A percentile compares a stretch with the other conserved stretches of the same genome.
These are phyloP conservation scores for Ophiocordyceps camponoti-floridani DNA, from an alignment of 2,329 filamentous ascomycete species.

Conservation along the genomic window DNA sequence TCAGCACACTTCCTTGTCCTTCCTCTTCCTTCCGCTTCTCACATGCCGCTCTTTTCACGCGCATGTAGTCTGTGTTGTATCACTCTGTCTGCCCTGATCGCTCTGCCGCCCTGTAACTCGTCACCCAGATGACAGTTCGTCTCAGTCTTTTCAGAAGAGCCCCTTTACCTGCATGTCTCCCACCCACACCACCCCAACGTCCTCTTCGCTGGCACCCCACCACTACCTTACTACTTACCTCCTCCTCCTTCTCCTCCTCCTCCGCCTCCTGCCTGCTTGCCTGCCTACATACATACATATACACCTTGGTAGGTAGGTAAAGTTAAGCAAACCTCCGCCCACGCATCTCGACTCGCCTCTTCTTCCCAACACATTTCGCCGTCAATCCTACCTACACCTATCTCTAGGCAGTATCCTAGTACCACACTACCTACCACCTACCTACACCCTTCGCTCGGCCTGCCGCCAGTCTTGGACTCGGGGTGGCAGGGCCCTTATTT, in stretches of 20 bases:
- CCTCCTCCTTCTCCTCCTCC: slow-evolving; percentile 1
- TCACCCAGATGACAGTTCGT: slow-evolving; percentile 5
- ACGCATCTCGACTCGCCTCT: neutral
- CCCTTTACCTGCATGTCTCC: slow-evolving; percentile 27
- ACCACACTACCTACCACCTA: neutral
- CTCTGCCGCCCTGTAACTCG: slow-evolving; percentile 9
- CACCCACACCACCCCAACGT: slow-evolving; percentile 23
- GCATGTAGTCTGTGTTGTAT: neutral
- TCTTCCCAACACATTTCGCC: neutral
- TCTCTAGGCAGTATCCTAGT: neutral
- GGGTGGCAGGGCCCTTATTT: slow-evolving; percentile 8
- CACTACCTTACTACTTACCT: slow-evolving; percentile 11
- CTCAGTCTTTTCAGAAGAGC: slow-evolving; percentile 15
- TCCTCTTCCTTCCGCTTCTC: neutral
- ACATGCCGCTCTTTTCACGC: neutral
- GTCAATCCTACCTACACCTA: neutral
- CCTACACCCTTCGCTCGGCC: neutral
- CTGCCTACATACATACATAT: neutral
- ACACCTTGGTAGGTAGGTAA: too few relatives aligned
- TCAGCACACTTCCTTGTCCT: neutral
- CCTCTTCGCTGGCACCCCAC: slow-evolving; percentile 13
- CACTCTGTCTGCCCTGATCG: neutral
- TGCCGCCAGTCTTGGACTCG: neutral
- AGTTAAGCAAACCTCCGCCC: too few relatives aligned
- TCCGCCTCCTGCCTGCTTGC: neutral